Percentiles rank a stretch among this genome's conserved stretches.
phyloP scores from a whole-genome alignment of 208 protist species.

The Acanthamoeba pearcei region DNA sequence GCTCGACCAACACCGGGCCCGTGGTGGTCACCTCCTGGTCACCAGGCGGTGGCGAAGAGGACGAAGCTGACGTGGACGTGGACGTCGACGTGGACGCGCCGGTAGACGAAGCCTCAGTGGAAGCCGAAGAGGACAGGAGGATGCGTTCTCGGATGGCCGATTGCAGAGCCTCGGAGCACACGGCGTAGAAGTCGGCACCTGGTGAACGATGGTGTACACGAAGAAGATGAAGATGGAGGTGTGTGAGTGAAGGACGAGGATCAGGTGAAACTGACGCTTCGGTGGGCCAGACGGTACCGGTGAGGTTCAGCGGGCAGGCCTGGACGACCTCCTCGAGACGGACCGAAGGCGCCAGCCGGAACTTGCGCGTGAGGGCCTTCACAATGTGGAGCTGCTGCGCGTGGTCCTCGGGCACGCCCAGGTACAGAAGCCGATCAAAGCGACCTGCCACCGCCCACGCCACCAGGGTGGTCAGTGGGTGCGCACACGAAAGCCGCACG shows the following conservation, averaged over 20 bases:
- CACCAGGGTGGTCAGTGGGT: not conserved
- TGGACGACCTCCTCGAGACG: conserved; percentile 76
- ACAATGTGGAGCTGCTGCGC: conserved; percentile 80
- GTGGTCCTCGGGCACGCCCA: conserved; percentile 83
- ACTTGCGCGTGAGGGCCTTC: conserved; percentile 85
- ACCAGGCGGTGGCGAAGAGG: not conserved
- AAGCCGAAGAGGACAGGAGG: not conserved
- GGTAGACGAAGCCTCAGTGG: not conserved
- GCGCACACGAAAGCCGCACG: not conserved
- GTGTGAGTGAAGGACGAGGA: too few species aligned
- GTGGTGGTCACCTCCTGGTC: not conserved
- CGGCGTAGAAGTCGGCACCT: conserved; percentile 87
- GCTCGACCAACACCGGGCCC: conserved; percentile 78
- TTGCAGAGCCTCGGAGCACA: conserved; percentile 84
- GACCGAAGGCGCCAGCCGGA: conserved; percentile 77
- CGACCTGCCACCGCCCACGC: not conserved
- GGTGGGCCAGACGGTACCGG: not conserved
- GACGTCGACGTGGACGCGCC: too few species aligned
- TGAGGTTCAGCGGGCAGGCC: conserved; percentile 79
- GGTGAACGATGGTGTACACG: not conserved
- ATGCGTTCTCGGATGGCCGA: conserved; percentile 81
- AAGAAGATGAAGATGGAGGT: too few species aligned
- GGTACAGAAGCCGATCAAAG: conserved; percentile 87
- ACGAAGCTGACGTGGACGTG: not conserved
- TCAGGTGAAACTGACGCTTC: conserved; percentile 29